phyloP scores from a whole-genome alignment of 352 stramenopile species.

The Elongisporangium anandrum region DNA sequence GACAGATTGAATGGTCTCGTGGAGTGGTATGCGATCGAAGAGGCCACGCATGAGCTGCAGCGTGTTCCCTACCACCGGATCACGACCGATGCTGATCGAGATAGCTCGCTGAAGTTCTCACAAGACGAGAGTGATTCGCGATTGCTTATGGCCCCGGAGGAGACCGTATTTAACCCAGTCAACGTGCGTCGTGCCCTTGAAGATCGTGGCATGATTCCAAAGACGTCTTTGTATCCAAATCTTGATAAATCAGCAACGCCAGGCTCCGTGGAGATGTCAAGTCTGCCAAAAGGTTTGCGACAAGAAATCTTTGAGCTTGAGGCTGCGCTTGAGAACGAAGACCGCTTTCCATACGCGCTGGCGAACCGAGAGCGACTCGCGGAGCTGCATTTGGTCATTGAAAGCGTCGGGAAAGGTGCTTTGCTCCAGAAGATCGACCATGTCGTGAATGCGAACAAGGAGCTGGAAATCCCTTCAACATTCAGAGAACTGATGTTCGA shows the following conservation, averaged over 20 bases:
- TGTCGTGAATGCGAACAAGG: conserved; percentile 35
- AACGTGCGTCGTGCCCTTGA: conserved; percentile 39
- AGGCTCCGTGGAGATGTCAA: neutral
- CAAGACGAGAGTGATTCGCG: conserved; percentile 36
- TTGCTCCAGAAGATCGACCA: conserved; percentile 51
- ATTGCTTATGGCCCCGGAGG: conserved; percentile 36
- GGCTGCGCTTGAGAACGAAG: conserved; percentile 22
- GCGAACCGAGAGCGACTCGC: conserved; percentile 43
- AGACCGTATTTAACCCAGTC: conserved; percentile 31
- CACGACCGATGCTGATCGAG: conserved; percentile 32
- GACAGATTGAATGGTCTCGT: conserved; percentile 33
- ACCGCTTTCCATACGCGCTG: conserved; percentile 12
- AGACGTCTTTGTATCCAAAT: conserved; percentile 4
- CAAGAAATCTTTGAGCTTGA: conserved; percentile 40
- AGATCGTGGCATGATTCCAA: conserved; percentile 44
- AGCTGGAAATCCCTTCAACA: conserved; percentile 27
- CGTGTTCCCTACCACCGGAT: conserved; percentile 42
- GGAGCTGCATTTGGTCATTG: conserved; percentile 38
- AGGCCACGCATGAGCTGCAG: conserved; percentile 39
- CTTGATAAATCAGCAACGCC: neutral
- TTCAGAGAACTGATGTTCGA: conserved; percentile 26
- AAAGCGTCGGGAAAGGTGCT: conserved; percentile 41
- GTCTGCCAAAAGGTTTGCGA: conserved; percentile 28
- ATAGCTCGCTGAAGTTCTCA: conserved; percentile 27
- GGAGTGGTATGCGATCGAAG: conserved; percentile 52